phyloP scores from a whole-genome alignment of 495 filamentous ascomycete genomes.

The Jackrogersella multiformis region DNA sequence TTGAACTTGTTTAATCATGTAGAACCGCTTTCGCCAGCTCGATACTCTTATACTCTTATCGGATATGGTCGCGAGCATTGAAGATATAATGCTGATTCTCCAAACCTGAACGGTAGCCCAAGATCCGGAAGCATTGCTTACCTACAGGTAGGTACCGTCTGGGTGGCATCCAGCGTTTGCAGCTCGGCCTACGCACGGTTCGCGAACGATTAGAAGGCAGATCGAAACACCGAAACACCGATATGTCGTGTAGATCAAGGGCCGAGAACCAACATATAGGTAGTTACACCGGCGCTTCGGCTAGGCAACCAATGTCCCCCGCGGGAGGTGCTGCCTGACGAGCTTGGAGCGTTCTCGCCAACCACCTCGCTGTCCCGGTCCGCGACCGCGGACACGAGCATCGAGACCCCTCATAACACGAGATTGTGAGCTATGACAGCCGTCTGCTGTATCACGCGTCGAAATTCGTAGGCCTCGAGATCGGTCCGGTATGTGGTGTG shows the following conservation, averaged over 20 bases:
- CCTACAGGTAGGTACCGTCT: too few relatives aligned
- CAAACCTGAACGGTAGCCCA: too few relatives aligned
- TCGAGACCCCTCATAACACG: slow-evolving; percentile 18
- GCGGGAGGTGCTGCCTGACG: too few relatives aligned
- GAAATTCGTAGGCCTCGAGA: not conserved
- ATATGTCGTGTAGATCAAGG: not conserved
- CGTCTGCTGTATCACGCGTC: slow-evolving; percentile 3
- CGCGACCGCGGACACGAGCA: slow-evolving; percentile 3
- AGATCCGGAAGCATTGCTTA: too few relatives aligned
- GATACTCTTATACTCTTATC: too few relatives aligned
- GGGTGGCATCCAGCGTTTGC: too few relatives aligned
- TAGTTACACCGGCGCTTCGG: slow-evolving; percentile 2
- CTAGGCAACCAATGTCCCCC: not conserved
- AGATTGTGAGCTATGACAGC: slow-evolving; percentile 5
- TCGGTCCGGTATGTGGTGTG: not conserved
- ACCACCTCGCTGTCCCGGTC: not conserved
- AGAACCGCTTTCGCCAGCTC: too few relatives aligned
- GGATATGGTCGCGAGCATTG: too few relatives aligned
- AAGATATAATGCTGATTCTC: too few relatives aligned
- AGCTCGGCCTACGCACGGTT: too few relatives aligned
- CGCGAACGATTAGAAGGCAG: not conserved
- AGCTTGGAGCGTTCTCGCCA: not conserved
- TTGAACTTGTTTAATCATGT: too few relatives aligned
- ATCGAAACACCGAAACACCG: not conserved
- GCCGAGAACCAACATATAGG: not conserved